These are phyloP conservation scores for Collybia nuda DNA, from an alignment of 768 basidiomycete genomes.

Conservation along the genomic window DNA sequence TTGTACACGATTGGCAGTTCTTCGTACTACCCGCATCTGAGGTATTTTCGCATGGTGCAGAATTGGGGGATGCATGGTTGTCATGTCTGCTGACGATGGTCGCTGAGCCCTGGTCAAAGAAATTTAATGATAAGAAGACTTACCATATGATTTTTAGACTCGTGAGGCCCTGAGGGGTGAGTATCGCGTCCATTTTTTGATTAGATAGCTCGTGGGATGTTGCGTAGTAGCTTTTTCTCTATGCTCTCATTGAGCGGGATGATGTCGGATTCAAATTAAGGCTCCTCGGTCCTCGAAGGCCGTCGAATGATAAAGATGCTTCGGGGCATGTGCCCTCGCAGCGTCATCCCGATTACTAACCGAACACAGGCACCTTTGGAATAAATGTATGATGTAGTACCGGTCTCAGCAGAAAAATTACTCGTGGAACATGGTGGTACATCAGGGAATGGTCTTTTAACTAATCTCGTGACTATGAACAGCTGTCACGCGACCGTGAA, in stretches of 20 bases:
- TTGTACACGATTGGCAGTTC: no score
- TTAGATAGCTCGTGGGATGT: neutral
- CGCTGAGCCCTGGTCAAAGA: neutral
- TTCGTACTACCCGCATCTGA: neutral
- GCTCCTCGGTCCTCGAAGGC: neutral
- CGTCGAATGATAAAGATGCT: neutral
- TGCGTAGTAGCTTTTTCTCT: neutral
- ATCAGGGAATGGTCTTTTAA: neutral
- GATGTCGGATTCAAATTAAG: slow-evolving; percentile 1
- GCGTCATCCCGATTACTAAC: neutral
- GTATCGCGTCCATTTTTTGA: neutral
- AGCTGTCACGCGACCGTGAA: slow-evolving; percentile 1
- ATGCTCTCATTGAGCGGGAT: neutral
- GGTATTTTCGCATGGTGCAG: neutral
- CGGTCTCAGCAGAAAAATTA: no score
- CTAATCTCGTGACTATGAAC: neutral
- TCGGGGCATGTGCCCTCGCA: neutral
- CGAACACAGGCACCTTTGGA: neutral
- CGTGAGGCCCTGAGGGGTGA: slow-evolving; percentile 2
- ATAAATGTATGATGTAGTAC: no score
- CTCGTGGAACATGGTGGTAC: no score
- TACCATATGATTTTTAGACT: slow-evolving; percentile 4
- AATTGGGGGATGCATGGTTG: neutral
- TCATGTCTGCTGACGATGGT: slow-evolving; percentile 10
- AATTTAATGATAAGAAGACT: neutral